Percentiles rank a stretch among this genome's conserved stretches.
Evolutionary conservation across 2,329 filamentous ascomycete genomes (phyloP).

Genomic region (Sclerotiophoma versabilis): DNA sequence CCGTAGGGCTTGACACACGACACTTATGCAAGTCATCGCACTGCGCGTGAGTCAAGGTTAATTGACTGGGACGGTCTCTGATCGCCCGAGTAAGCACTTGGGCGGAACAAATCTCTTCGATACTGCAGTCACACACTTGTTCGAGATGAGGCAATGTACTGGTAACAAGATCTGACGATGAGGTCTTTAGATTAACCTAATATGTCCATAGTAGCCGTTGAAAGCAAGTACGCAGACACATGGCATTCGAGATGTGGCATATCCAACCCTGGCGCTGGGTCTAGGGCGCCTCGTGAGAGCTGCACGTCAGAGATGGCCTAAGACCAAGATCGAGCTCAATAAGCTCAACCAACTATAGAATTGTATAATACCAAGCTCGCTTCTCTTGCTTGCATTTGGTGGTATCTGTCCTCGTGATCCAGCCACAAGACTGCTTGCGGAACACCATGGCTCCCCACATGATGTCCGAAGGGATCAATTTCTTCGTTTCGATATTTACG

Average conservation of each 20-base stretch:
- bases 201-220: neutral
- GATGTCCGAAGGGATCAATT: constrained; percentile 10
- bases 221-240: constrained; percentile 1
- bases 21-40: constrained; percentile 11
- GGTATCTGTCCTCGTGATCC: constrained; percentile 11
- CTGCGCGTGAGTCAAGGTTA: neutral
- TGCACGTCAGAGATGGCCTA: neutral
- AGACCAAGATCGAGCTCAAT: neutral
- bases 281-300: constrained; percentile 3
- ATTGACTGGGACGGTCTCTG: neutral
- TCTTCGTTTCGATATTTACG: neutral
- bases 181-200: neutral
- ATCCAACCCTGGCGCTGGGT: constrained; percentile 3
- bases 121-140: neutral
- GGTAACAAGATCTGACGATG: constrained; percentile 1
- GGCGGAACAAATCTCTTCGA: neutral
- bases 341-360: neutral
- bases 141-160: constrained; percentile 6
- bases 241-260: constrained; percentile 8
- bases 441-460: constrained; percentile 17
- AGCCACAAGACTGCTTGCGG: constrained; percentile 13
- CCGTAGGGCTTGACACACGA: neutral
- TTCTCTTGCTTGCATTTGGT: neutral
- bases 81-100: constrained; percentile 8
- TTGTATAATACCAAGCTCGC: neutral